Base-by-base conservation (phyloP, 768 basidiomycete genomes). In the Rhizopogon roseolus region DNA sequence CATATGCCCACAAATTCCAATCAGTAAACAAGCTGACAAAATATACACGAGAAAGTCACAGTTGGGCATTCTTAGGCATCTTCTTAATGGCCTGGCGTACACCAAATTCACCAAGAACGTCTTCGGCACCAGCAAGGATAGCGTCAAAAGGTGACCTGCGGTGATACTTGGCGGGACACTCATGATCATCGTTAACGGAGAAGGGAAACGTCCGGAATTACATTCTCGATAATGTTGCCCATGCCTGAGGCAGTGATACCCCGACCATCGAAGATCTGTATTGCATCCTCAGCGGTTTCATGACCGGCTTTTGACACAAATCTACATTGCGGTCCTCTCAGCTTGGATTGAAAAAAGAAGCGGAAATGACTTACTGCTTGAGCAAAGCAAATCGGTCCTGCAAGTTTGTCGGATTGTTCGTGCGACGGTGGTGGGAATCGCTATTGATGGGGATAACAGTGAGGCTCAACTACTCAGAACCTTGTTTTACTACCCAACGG, bases 221-320 rank as follows among this genome's bases (percentile, higher is more conserved):
- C 89, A 57, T 88, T 90, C 68, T 93, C 92, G 54, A 93, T 79
- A 41, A 85, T 68, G 69, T 81, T 86, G 56, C 93, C 93, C 90
- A 93, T 90, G 7, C 93, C 93, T 5, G 90, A 85, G 41, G 79
- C 76, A 0, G 95, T 97, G 59, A 98, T 76, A 25, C 86, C 90
- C n/a, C 95, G 81, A 16, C 95, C 95, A 50, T 93, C 94, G 54
- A 95, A 96, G 36, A 96, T 80, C 68, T 90, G 86, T 1, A 86
- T 84, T 5, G 90, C 86, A 56, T 93, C 90, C 76, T 76, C 22
- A 22, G 22, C 22, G 3, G 22, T 22, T 22, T 22, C 22, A 22
- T 3, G 22, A 3, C 22, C 22, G 3, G 22, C 22, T 22, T 22
- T 22, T 3, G 22, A 22, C 3, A 22, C 22, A 22, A 22, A 22